These are phyloP conservation scores for Eimeria acervulina DNA, from an alignment of 169 alveolate genomes.

Conservation along the genomic window DNA sequence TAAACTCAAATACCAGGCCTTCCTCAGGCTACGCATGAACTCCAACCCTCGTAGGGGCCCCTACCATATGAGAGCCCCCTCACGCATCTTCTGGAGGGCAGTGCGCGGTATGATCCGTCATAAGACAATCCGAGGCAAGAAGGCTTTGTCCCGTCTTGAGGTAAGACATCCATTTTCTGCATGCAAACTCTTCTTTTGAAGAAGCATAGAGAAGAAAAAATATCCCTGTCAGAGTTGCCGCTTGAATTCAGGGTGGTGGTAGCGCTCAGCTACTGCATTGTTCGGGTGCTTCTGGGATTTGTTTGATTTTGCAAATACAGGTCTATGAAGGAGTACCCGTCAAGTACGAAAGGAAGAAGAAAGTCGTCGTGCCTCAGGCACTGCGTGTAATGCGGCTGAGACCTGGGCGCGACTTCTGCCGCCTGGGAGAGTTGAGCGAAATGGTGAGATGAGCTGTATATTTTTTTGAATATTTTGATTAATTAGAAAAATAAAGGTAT, in stretches of 20 bases:
- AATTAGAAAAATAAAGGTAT: not conserved
- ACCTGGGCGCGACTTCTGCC: slow-evolving; percentile 86
- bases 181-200: slow-evolving; percentile 92
- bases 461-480: not conserved
- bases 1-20: slow-evolving; percentile 95
- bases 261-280: too few relatives aligned
- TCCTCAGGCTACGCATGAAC: slow-evolving; percentile 96
- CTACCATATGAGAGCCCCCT: slow-evolving; percentile 98
- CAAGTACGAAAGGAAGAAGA: slow-evolving; percentile 86
- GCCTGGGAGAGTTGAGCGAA: slow-evolving; percentile 85
- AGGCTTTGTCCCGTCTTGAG: slow-evolving; percentile 97
- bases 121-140: slow-evolving; percentile 98
- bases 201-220: not conserved
- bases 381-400: slow-evolving; percentile 86
- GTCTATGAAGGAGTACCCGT: slow-evolving; percentile 85
- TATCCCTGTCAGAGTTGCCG: too few relatives aligned
- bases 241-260: too few relatives aligned
- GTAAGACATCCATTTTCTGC: slow-evolving; percentile 73
- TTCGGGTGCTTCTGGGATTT: too few relatives aligned
- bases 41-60: slow-evolving; percentile 98
- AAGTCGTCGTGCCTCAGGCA: slow-evolving; percentile 83
- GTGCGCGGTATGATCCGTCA: slow-evolving; percentile 99
- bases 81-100: slow-evolving; percentile 98
- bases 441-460: not conserved
- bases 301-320: slow-evolving; percentile 10